Conservation (phyloP, 768 basidiomycete genomes). For the Strobilomyces confusus region DNA sequence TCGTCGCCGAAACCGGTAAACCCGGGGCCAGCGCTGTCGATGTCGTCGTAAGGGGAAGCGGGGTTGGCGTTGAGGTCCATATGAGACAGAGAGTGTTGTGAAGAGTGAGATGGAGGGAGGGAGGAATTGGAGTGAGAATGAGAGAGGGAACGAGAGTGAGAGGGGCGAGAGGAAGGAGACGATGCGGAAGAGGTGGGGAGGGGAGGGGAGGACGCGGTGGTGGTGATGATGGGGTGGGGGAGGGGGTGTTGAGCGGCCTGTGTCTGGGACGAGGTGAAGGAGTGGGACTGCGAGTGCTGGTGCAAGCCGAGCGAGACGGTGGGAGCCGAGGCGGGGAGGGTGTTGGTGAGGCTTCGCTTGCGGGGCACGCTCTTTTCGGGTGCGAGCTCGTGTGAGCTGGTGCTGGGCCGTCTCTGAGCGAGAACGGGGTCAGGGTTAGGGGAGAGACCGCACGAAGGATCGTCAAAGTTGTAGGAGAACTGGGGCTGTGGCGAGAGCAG, state of each 20-base stretch:
- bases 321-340: conserved; percentile 32
- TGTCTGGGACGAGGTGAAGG: conserved; percentile 18
- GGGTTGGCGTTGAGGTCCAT: conserved; percentile 30
- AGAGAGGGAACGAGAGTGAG: conserved; percentile 19
- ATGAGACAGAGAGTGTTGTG: conserved; percentile 17
- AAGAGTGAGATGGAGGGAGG: conserved; percentile 16
- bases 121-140: conserved; percentile 23
- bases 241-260: conserved; percentile 3
- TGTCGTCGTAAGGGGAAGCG: conserved; percentile 51
- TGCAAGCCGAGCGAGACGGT: conserved; percentile 16
- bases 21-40: conserved; percentile 42
- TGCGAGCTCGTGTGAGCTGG: conserved; percentile 36
- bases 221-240: conserved; percentile 32
- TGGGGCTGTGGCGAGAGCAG: conserved; percentile 42
- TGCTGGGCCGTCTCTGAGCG: conserved; percentile 35
- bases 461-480: conserved; percentile 46
- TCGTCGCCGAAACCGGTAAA: conserved; percentile 22
- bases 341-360: conserved; percentile 60
- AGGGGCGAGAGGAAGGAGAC: conserved; percentile 21
- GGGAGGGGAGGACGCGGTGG: conserved; percentile 29
- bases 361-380: conserved; percentile 55
- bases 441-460: conserved; percentile 24
- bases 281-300: conserved; percentile 27
- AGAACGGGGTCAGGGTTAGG: conserved; percentile 28
- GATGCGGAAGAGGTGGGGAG: conserved; percentile 22